A percentile compares a stretch with the other conserved stretches of the same genome.
These are phyloP conservation scores for Cyberlindnera mississippiensis DNA, from an alignment of 805 yeast genomes.

Conservation along the genomic window DNA sequence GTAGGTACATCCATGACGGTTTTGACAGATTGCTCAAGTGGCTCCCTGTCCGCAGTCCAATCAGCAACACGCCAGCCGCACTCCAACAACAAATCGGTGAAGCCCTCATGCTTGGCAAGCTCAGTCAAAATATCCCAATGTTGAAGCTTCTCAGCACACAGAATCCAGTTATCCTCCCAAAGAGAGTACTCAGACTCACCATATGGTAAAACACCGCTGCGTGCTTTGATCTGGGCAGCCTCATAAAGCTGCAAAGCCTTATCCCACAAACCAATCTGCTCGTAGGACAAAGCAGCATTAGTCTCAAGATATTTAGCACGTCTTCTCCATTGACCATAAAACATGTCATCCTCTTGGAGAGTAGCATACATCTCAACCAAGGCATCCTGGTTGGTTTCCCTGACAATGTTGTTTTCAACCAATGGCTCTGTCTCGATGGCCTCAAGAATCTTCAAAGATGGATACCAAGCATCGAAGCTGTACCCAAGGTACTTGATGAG, in stretches of 20 bases:
- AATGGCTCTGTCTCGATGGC: constrained; percentile 55
- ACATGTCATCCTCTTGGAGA: constrained; percentile 92
- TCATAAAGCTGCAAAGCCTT: constrained; percentile 92
- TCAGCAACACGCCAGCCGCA: constrained; percentile 99
- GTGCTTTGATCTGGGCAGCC: constrained; percentile 92
- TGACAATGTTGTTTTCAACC: constrained; percentile 67
- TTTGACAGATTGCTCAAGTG: constrained; percentile 89
- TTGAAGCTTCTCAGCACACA: constrained; percentile 94
- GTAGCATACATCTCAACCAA: constrained; percentile 83
- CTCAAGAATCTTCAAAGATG: constrained; percentile 81
- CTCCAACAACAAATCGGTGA: constrained; percentile 89
- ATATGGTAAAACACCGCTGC: constrained; percentile 92
- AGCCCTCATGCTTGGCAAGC: constrained; percentile 95
- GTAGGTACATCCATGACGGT: constrained; percentile 99
- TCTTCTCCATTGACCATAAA: constrained; percentile 96
- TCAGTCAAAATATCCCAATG: constrained; percentile 98
- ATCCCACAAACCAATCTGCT: constrained; percentile 93
- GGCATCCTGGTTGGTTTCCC: constrained; percentile 87
- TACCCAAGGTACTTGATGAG: constrained; percentile 82
- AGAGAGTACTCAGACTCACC: constrained; percentile 91
- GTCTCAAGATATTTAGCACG: constrained; percentile 94
- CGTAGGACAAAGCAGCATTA: constrained; percentile 86
- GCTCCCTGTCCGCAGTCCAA: constrained; percentile 94
- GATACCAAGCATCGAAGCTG: constrained; percentile 88
- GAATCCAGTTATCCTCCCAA: constrained; percentile 99